Base-by-base conservation (phyloP, 2,329 filamentous ascomycete genomes). In the Colletotrichum chrysophilum region DNA sequence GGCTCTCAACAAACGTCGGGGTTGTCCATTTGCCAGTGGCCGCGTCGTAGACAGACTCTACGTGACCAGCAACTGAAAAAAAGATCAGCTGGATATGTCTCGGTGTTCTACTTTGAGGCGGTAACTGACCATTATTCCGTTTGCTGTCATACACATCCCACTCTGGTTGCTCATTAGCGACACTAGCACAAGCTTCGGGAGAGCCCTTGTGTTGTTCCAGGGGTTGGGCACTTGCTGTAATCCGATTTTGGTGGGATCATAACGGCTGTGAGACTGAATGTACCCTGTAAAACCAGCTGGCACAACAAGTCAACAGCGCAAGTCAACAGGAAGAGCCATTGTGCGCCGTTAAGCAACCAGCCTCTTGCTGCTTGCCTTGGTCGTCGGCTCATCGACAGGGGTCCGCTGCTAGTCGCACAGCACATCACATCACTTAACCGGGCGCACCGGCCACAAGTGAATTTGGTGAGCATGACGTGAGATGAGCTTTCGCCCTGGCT, bases 91-190 rank as follows among this genome's bases (percentile, higher is more conserved):
- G 32, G 7, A 62, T 12, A 10, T 36, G 60, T 24, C 5, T 21
- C 7, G 43, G 12, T 48, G 43, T 48, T 48, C 43, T 21, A 10
- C 5, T 48, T n/a, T 7, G n/a, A 38, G 28, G 30, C 12, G 9
- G 32, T 34, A 7, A 52, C 70, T 18, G 10, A 61, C 70, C 70
- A 28, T 67, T 48, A 18, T 61, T 72, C 16, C 21, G 18, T 14
- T 60, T 72, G 28, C 70, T 72, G 14, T 72, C 62, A n/a, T 67
- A 72, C 10, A 43, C 48, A 60, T 72, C 52, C 70, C 62, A 72
- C 21, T 61, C 70, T 67, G 18, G 10, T 24, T 12, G 7, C 9
- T 7, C 18, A n/a, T 71, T 28, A 60, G 66, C 32, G 28, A 32
- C 4, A 18, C 21, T 21, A 62, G n/a, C 2, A 8, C 12, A 9